Conservation (phyloP, 768 basidiomycete species). For the Auricularia sp. region DNA sequence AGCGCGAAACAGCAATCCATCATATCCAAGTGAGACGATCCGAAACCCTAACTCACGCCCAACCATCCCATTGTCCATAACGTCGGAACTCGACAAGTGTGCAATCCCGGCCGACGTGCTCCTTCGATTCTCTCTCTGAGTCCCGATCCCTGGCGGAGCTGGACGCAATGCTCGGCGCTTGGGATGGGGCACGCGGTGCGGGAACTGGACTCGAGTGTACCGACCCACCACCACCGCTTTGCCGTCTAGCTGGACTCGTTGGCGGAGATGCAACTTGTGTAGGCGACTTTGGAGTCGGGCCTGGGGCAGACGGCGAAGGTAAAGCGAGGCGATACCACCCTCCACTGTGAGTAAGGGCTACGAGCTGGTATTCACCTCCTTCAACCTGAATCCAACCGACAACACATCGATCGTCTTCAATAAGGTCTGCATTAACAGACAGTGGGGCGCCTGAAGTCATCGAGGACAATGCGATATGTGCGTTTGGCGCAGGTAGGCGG, state of each 20-base stretch:
- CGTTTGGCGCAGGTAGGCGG: slow-evolving; percentile 73
- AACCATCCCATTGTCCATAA: not conserved
- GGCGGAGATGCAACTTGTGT: slow-evolving; percentile 33
- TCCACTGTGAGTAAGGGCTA: slow-evolving; percentile 81
- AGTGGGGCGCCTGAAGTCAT: slow-evolving; percentile 46
- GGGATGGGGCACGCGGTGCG: not conserved
- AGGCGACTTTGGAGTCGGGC: slow-evolving; percentile 8
- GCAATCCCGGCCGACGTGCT: not conserved
- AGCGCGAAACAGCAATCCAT: not conserved
- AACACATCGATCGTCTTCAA: slow-evolving; percentile 75
- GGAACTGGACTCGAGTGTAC: not conserved
- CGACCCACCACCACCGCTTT: not conserved
- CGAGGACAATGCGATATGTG: slow-evolving; percentile 70
- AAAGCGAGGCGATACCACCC: slow-evolving; percentile 83
- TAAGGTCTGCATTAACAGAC: slow-evolving; percentile 35
- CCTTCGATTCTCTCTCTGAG: not conserved
- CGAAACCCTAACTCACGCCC: not conserved
- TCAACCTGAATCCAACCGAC: slow-evolving; percentile 74
- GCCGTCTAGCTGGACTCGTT: not conserved
- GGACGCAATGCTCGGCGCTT: not conserved
- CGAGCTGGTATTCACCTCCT: slow-evolving; percentile 46
- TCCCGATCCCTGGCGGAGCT: not conserved
- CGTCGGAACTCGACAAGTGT: not conserved
- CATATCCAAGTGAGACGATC: not conserved
- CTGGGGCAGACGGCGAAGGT: slow-evolving; percentile 6